Base-by-base conservation (phyloP, 495 filamentous ascomycete species). In the Penicillium herquei region DNA sequence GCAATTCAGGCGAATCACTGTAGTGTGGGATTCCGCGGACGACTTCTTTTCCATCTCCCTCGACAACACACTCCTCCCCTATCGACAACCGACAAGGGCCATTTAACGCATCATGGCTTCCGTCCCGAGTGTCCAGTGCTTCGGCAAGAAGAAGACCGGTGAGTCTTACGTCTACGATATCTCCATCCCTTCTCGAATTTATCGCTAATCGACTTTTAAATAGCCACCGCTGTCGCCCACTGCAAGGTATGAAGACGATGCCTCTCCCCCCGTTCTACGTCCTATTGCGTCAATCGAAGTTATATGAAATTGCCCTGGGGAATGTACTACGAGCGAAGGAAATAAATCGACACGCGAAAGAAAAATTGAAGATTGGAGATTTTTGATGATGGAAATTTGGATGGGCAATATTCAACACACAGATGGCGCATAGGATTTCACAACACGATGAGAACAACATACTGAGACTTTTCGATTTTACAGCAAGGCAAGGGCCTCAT, bases 81-180 rank as follows among this genome's bases (percentile, higher is more conserved):
- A 69, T 65, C 73, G 70, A 74, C 73, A 46, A 71, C 67, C 69
- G 69, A 72, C 69, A 70, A 74, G 67, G 68, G 74, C 71, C 71
- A 74, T 73, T 66, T 58, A 59, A 66, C 60, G 62, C 73, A 87
- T 64, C 78, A 94, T 92, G 88, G 83, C 87, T 73, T 81, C 89
- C 66, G 77, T 81, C 56, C 90, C 90, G 80, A 89, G 85, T 78
- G 90, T 94, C 63, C 89, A 93, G 84, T 94, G 89, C 86, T 93
- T 93, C 86, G 90, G 90, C 84, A 92, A 91, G 81, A 90, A 91
- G 84, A 90, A 90, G 84, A 90, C 87, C 68, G 87, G 85, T 84
- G 79, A 71, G 71, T 65, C 52, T 51, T 14, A 30, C 39, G 43
- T 52, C 43, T 37, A 26, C 46, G 13, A 49, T 49, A 51, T 56